Evolutionary conservation across 257 asterid genomes (phyloP).

Genomic region (Lithospermum erythrorhizon): DNA sequence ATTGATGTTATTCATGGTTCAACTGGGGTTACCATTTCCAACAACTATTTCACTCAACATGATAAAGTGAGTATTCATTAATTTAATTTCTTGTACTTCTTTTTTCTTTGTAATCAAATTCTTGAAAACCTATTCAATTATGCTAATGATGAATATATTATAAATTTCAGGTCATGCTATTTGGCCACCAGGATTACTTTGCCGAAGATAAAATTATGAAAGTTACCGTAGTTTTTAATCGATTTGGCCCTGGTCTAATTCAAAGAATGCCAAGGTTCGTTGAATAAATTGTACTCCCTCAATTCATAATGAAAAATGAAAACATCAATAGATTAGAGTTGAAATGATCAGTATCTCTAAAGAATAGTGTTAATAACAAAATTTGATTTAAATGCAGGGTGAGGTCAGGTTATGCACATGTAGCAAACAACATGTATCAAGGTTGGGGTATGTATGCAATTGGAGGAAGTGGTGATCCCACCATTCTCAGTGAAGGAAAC

Average conservation of each 20-base stretch:
- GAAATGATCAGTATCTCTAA: too few relatives aligned
- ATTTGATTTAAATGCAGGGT: slow-evolving; percentile 30
- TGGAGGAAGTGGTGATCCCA: slow-evolving; percentile 90
- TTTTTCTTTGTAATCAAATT: neutral
- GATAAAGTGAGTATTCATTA: slow-evolving; percentile 47
- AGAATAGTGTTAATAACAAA: neutral
- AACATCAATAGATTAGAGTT: too few relatives aligned
- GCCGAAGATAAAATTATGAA: slow-evolving; percentile 45
- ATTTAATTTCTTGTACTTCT: neutral
- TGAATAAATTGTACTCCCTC: too few relatives aligned
- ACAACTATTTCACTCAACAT: slow-evolving; percentile 69
- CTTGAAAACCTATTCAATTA: neutral
- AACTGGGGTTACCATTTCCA: slow-evolving; percentile 66
- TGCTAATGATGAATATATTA: neutral
- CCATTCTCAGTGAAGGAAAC: slow-evolving; percentile 86
- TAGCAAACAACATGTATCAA: slow-evolving; percentile 76
- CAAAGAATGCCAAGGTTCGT: slow-evolving; percentile 79
- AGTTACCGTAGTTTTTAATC: slow-evolving; percentile 75
- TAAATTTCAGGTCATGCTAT: slow-evolving; percentile 32
- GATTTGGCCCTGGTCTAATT: slow-evolving; percentile 75
- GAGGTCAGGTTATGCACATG: slow-evolving; percentile 64
- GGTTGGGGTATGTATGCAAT: slow-evolving; percentile 80
- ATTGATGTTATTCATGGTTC: slow-evolving; percentile 80
- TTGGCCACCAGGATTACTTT: slow-evolving; percentile 59
- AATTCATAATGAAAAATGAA: too few relatives aligned